phyloP scores from a whole-genome alignment of 768 basidiomycete species.

The Tylopilus vinaceipallidus region DNA sequence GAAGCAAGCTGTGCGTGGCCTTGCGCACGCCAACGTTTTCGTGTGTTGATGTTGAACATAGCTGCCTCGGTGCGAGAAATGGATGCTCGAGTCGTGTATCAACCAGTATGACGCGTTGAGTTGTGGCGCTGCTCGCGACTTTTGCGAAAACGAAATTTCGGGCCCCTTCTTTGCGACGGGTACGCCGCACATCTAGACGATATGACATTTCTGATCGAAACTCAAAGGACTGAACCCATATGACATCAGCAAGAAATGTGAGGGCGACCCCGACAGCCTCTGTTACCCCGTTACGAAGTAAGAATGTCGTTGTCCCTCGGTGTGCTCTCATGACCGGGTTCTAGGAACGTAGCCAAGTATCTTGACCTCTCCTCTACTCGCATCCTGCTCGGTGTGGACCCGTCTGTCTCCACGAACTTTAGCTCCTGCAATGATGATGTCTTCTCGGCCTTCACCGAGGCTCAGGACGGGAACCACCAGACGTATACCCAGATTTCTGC shows the following conservation, averaged over 20 bases:
- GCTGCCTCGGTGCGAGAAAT: constrained; percentile 70
- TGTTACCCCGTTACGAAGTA: constrained; percentile 60
- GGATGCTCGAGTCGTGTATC: constrained; percentile 57
- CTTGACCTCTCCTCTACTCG: constrained; percentile 60
- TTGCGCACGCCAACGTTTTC: background rate
- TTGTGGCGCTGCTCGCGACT: constrained; percentile 64
- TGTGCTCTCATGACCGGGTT: background rate
- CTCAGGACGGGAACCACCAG: constrained; percentile 40
- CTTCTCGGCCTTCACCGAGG: constrained; percentile 41
- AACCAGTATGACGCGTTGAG: constrained; percentile 63
- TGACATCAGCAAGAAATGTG: constrained; percentile 64
- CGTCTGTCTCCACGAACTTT: constrained; percentile 40
- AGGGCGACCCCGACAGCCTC: constrained; percentile 46
- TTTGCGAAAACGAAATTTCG: constrained; percentile 54
- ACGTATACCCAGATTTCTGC: constrained; percentile 38
- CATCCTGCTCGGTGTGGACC: constrained; percentile 59
- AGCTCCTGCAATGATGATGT: constrained; percentile 44
- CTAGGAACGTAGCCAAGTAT: constrained; percentile 56
- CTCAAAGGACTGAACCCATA: constrained; percentile 53
- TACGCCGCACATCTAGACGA: constrained; percentile 20
- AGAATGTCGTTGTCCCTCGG: background rate
- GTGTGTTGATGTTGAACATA: constrained; percentile 22
- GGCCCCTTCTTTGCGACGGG: constrained; percentile 31
- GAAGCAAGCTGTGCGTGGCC: constrained; percentile 38
- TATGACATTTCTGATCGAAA: background rate